A percentile compares a stretch with the other conserved stretches of the same genome.
Conservation (phyloP, 148 eudicot genomes). For the Rhododendron vialii region DNA sequence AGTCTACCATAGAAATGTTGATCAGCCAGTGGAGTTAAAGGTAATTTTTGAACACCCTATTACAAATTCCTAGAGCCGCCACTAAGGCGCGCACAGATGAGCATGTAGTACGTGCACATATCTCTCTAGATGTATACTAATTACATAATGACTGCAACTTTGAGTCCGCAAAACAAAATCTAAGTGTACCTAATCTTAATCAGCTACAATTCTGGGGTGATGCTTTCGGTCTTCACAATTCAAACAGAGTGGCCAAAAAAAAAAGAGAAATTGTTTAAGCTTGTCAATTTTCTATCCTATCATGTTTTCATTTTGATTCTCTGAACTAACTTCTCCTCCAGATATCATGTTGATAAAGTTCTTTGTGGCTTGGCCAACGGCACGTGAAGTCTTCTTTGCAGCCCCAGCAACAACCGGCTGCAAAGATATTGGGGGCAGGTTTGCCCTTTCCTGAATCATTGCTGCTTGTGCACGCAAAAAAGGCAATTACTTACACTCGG, state of each 20-base stretch:
- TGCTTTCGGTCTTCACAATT: not conserved
- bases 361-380: constrained; percentile 64
- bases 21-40: too few relatives aligned
- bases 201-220: not conserved
- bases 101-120: not conserved
- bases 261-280: not conserved
- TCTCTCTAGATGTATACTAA: not conserved
- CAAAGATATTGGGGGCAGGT: constrained; percentile 65
- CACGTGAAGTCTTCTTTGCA: constrained; percentile 78
- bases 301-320: constrained; percentile 28
- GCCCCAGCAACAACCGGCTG: constrained; percentile 78
- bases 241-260: not conserved
- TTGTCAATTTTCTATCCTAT: constrained; percentile 27
- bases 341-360: constrained; percentile 55
- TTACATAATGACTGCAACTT: not conserved
- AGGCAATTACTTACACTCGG: not conserved
- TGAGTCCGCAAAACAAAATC: not conserved
- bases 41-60: too few relatives aligned
- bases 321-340: constrained; percentile 33
- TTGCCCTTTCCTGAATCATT: constrained; percentile 87
- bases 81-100: not conserved
- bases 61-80: too few relatives aligned
- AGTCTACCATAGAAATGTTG: too few relatives aligned
- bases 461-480: constrained; percentile 36
- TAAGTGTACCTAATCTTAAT: not conserved